A percentile compares a stretch with the other conserved stretches of the same genome.
phyloP scores from a whole-genome alignment of 768 basidiomycete species.

The Coprinopsis strossmayeri region DNA sequence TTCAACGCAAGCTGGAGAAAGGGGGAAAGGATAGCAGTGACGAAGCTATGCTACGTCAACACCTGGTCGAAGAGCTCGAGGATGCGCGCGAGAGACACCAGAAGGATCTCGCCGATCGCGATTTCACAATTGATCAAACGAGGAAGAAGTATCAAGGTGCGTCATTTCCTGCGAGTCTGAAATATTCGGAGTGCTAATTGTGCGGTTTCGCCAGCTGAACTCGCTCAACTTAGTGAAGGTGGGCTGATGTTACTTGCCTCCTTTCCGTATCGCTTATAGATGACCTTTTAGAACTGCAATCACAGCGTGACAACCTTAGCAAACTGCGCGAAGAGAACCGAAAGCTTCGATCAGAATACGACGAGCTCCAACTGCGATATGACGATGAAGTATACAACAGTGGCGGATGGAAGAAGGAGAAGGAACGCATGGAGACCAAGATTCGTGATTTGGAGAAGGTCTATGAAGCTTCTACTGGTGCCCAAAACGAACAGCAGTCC shows the following conservation, averaged over 20 bases:
- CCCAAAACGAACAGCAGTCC: constrained; percentile 74
- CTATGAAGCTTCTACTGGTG: constrained; percentile 64
- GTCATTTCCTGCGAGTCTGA: constrained; percentile 1
- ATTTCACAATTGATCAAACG: constrained; percentile 74
- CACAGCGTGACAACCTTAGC: constrained; percentile 70
- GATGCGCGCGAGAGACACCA: constrained; percentile 73
- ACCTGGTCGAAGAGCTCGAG: constrained; percentile 70
- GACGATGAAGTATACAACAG: constrained; percentile 77
- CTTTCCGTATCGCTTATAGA: too few species aligned
- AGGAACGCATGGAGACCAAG: constrained; percentile 80
- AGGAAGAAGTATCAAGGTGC: constrained; percentile 83
- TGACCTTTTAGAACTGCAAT: constrained; percentile 55
- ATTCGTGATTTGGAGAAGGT: constrained; percentile 69
- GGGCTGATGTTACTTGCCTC: too few species aligned
- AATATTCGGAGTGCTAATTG: not conserved
- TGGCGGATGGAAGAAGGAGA: constrained; percentile 82
- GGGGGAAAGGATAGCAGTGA: constrained; percentile 65
- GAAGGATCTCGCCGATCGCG: constrained; percentile 74
- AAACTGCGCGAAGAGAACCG: constrained; percentile 76
- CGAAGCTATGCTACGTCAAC: constrained; percentile 54
- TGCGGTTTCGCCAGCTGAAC: constrained; percentile 43
- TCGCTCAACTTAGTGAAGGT: constrained; percentile 80
- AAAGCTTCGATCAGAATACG: constrained; percentile 69
- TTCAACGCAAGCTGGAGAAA: constrained; percentile 59
- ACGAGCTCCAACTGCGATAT: constrained; percentile 65